phyloP scores from a whole-genome alignment of 495 filamentous ascomycete genomes.

The Aspergillus indologenus region DNA sequence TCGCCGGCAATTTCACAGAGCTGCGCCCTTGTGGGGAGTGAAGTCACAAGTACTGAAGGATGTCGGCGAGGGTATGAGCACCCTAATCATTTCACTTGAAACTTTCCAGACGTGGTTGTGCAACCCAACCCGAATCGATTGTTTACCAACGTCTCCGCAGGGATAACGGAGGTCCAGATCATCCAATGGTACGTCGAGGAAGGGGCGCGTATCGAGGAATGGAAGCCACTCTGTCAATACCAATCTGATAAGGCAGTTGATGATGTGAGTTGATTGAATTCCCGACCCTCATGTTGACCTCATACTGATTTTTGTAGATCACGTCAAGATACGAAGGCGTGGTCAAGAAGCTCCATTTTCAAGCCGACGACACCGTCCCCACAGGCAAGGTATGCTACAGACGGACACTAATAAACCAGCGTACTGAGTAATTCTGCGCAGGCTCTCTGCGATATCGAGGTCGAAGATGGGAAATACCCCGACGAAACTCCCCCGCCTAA shows the following conservation, averaged over 20 bases:
- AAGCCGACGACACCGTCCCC: constrained; percentile 91
- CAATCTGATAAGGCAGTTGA: constrained; percentile 98
- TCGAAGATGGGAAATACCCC: constrained; percentile 56
- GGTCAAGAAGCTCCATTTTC: constrained; percentile 94
- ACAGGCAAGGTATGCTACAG: constrained; percentile 69
- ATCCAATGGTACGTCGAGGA: constrained; percentile 99
- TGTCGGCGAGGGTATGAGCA: constrained; percentile 81
- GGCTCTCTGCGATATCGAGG: constrained; percentile 54
- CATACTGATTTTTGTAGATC: constrained; percentile 52
- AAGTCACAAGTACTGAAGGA: constrained; percentile 92
- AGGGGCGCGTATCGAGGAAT: constrained; percentile 93
- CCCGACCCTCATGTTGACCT: neutral
- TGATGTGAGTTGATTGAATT: constrained; percentile 53
- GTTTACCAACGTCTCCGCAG: constrained; percentile 40
- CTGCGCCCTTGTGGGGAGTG: constrained; percentile 55
- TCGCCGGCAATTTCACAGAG: constrained; percentile 58
- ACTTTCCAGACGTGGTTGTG: neutral
- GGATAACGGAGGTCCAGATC: constrained; percentile 96
- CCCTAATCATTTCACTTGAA: neutral
- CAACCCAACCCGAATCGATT: constrained; percentile 5
- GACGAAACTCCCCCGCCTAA: constrained; percentile 49
- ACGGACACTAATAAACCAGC: constrained; percentile 8
- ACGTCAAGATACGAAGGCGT: constrained; percentile 92
- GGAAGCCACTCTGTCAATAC: constrained; percentile 95
- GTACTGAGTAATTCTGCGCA: constrained; percentile 11